phyloP scores from a whole-genome alignment of 2,329 filamentous ascomycete species.

The Venturia nashicola region DNA sequence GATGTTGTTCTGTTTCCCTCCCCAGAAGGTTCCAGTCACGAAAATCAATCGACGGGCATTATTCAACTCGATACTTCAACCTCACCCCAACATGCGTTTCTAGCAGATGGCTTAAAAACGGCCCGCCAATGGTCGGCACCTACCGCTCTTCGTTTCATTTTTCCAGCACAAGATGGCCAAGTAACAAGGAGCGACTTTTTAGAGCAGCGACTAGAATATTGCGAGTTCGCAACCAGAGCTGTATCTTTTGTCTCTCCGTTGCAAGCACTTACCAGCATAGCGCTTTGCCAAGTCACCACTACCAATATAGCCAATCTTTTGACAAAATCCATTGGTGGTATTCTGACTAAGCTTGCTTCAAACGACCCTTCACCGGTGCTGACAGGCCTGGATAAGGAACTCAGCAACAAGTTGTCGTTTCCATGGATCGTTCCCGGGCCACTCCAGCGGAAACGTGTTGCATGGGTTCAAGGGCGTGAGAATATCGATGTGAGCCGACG shows the following conservation, averaged over 20 bases:
- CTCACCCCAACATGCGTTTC: background rate
- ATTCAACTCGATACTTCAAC: background rate
- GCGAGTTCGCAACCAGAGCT: background rate
- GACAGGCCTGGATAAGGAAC: background rate
- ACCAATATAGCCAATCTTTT: background rate
- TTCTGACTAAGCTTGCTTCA: background rate
- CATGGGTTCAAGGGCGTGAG: background rate
- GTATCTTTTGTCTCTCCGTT: background rate
- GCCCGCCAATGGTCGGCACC: background rate
- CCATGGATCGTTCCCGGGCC: background rate
- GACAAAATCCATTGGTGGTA: background rate
- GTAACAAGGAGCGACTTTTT: background rate
- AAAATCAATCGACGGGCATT: background rate
- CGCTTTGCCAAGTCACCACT: background rate
- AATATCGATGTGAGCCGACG: background rate
- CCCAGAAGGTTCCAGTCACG: background rate
- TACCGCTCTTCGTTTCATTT: background rate
- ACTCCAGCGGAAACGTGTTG: constrained; percentile 1
- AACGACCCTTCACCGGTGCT: background rate
- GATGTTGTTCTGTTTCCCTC: background rate
- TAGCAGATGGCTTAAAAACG: background rate
- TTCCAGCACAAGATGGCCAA: background rate
- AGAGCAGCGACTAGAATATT: constrained; percentile 1
- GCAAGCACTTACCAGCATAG: background rate
- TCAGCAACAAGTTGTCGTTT: background rate